Evolutionary conservation across 139 green algal genomes (phyloP).

Genomic region (Desmodesmus armatus): DNA sequence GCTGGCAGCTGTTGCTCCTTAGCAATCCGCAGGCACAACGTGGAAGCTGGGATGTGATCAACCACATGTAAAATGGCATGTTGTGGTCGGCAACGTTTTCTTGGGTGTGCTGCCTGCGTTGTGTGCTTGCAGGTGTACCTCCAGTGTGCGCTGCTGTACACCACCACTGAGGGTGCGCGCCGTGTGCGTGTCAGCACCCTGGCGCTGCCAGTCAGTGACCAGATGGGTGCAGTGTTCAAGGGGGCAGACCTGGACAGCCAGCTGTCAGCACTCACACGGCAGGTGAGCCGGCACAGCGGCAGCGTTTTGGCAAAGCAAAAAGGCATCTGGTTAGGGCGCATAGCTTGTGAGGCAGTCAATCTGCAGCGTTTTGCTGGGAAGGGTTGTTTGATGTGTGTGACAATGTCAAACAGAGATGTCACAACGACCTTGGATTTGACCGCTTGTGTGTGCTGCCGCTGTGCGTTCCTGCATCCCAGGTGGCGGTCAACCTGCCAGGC

Average conservation of each 20-base stretch:
- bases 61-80: no score
- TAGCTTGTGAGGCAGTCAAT: no score
- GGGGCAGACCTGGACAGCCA: constrained; percentile 88
- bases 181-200: constrained; percentile 87
- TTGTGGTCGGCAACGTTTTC: background rate
- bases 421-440: background rate
- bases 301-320: no score
- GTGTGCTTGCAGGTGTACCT: constrained; percentile 63
- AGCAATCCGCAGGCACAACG: no score
- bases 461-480: background rate
- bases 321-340: no score
- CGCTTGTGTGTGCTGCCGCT: background rate
- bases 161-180: constrained; percentile 67
- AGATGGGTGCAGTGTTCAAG: constrained; percentile 79
- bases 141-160: constrained; percentile 92
- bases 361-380: background rate
- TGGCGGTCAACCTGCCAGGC: constrained; percentile 53
- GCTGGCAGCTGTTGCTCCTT: no score
- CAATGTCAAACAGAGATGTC: no score
- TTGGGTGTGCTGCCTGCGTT: background rate
- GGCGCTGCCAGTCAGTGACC: constrained; percentile 76
- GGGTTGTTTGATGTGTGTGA: background rate
- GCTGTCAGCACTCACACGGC: constrained; percentile 51
- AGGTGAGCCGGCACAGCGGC: constrained; percentile 19
- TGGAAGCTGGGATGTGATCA: background rate